Evolutionary conservation across 257 asterid species (phyloP), one percentile per base, ranked within the genome.

Genomic region (Verbena officinalis): DNA sequence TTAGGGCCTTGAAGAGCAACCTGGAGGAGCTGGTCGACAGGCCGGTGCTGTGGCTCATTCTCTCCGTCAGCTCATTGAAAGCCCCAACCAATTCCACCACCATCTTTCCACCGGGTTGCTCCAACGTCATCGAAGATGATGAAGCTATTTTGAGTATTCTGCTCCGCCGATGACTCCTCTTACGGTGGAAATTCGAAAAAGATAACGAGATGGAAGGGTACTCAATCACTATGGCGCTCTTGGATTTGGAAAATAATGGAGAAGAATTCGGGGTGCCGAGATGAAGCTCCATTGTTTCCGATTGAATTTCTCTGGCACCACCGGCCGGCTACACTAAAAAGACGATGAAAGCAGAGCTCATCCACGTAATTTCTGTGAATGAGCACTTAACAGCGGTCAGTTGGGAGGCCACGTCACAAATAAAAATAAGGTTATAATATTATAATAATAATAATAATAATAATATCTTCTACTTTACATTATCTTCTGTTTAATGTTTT

Each of bases 61-160:
- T 81, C 71, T 85, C 90, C 12, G 97, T 84, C 19, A 92, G 83
- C 73, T 89, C 88, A 48, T 90, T 92, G 82, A 89, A 92, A 13
- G 96, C 94, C 61, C 96, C 96, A 5, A 92, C 97, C 44, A 92
- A 73, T 68, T 92, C 95, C 62, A 86, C 95, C 57, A 89, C 95
- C 97, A 89, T 87, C 84, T 86, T 92, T 40, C 98, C 98, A 15
- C 98, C 98, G 3, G 92, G 84, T n/a, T 92, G 96, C 73, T 89
- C 97, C 59, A 80, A 80, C 36, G 81, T 22, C 70, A 31, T 69
- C 48, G 54, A 27, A 0, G 62, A 42, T 2, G 48, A 64, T 12
- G 74, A 69, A 16, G 74, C 34, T 20, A 38, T 23, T 34, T 46
- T 46, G 43, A 69, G 38, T 52, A 22, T 0, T 24, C 24, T 53